phyloP scores from a whole-genome alignment of 2,329 filamentous ascomycete species.

The Fusarium nygamai region DNA sequence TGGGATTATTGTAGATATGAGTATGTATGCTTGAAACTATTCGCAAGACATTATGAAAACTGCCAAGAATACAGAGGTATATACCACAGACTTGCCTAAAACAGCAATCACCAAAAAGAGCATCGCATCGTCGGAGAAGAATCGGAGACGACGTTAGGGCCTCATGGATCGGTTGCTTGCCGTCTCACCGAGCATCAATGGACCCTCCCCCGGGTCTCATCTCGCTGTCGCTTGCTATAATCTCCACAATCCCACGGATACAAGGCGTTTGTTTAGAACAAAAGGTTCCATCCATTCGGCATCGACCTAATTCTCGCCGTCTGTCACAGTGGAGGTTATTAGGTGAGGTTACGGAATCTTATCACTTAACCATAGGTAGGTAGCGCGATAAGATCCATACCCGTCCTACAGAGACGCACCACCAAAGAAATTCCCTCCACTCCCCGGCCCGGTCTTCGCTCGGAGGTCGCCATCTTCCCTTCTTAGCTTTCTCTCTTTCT shows the following conservation, averaged over 20 bases:
- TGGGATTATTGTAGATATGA: neutral
- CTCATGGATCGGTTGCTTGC: slow-evolving; percentile 11
- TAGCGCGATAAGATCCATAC: slow-evolving; percentile 38
- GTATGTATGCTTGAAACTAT: neutral
- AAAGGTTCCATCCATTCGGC: slow-evolving; percentile 17
- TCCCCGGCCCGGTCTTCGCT: slow-evolving; percentile 43
- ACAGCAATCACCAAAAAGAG: slow-evolving; percentile 1
- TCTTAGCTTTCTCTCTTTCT: slow-evolving; percentile 6
- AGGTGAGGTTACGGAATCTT: slow-evolving; percentile 23
- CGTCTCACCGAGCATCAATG: slow-evolving; percentile 26
- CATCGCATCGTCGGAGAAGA: slow-evolving; percentile 21
- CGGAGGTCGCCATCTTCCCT: slow-evolving; percentile 40
- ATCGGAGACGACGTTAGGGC: slow-evolving; percentile 20
- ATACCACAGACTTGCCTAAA: slow-evolving; percentile 24
- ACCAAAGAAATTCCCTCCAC: slow-evolving; percentile 44
- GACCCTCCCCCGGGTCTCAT: slow-evolving; percentile 31
- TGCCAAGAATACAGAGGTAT: neutral
- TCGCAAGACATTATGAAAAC: neutral
- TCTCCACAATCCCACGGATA: slow-evolving; percentile 24
- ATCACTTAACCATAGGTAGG: slow-evolving; percentile 28
- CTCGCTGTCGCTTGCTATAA: neutral
- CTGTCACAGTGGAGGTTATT: neutral
- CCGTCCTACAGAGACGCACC: slow-evolving; percentile 14
- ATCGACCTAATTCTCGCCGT: slow-evolving; percentile 15
- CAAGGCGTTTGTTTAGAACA: slow-evolving; percentile 1